These are phyloP conservation scores for Mallotus nudiflorus DNA, from an alignment of 345 rosid genomes.

Conservation along the genomic window DNA sequence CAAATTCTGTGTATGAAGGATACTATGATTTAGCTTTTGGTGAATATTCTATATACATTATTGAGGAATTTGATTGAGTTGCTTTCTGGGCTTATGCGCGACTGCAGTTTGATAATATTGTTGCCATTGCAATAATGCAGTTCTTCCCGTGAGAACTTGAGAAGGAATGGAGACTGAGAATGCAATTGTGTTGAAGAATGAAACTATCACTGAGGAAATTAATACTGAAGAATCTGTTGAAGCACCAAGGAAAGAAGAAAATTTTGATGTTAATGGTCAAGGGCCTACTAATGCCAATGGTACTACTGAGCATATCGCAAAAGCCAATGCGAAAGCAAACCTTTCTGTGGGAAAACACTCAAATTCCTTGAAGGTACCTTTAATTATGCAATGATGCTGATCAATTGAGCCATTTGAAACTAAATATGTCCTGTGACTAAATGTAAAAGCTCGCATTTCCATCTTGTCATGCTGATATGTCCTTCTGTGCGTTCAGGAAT, in stretches of 20 bases:
- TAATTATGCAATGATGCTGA: slow-evolving; percentile 19
- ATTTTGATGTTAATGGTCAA: slow-evolving; percentile 22
- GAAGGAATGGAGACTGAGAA: slow-evolving; percentile 64
- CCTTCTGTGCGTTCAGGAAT: slow-evolving; percentile 43
- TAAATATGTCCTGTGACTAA: slow-evolving; percentile 4
- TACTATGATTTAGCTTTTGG: not conserved
- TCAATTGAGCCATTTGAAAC: slow-evolving; percentile 15
- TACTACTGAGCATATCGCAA: slow-evolving; percentile 30
- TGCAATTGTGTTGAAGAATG: slow-evolving; percentile 37
- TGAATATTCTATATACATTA: not conserved
- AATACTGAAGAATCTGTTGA: slow-evolving; percentile 29
- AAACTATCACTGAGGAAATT: slow-evolving; percentile 30
- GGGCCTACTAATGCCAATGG: slow-evolving; percentile 23
- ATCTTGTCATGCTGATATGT: not conserved
- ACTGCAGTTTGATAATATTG: not conserved
- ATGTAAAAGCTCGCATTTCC: not conserved
- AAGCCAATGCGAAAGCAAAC: slow-evolving; percentile 31
- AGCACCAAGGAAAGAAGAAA: slow-evolving; percentile 41
- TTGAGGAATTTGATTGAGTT: not conserved
- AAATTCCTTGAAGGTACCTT: slow-evolving; percentile 51
- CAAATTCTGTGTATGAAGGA: not conserved
- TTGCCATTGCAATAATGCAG: slow-evolving; percentile 26
- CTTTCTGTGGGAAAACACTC: slow-evolving; percentile 41
- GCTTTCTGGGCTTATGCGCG: not conserved
- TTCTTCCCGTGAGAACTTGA: slow-evolving; percentile 9